Conservation (phyloP, 2,329 filamentous ascomycete genomes). For the Ascochyta pisi region DNA sequence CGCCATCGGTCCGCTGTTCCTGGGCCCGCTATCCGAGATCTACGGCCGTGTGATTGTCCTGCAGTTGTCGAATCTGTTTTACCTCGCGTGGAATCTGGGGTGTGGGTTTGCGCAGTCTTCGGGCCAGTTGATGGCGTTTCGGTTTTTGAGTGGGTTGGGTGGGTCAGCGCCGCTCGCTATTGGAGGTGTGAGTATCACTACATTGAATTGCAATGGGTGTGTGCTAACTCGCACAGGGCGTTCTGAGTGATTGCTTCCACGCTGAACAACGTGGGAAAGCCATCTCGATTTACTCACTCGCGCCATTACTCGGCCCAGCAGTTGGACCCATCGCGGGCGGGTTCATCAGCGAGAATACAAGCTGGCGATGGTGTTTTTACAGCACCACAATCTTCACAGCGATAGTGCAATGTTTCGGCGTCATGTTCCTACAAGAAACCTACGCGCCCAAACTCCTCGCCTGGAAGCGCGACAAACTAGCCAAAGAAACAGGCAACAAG, state of each 20-base stretch:
- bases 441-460: slow-evolving; percentile 69
- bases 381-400: slow-evolving; percentile 69
- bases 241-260: slow-evolving; percentile 62
- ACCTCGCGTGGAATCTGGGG: slow-evolving; percentile 48
- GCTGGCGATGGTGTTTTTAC: slow-evolving; percentile 79
- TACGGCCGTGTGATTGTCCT: slow-evolving; percentile 49
- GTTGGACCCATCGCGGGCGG: slow-evolving; percentile 71
- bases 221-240: slow-evolving; percentile 32
- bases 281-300: slow-evolving; percentile 68
- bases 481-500: slow-evolving; percentile 65
- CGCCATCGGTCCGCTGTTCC: slow-evolving; percentile 48
- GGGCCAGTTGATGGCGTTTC: slow-evolving; percentile 46
- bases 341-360: slow-evolving; percentile 67
- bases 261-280: slow-evolving; percentile 69
- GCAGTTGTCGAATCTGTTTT: slow-evolving; percentile 49
- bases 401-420: slow-evolving; percentile 65
- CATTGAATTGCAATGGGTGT: no score
- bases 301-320: slow-evolving; percentile 69
- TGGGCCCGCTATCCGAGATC: slow-evolving; percentile 49
- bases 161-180: slow-evolving; percentile 49
- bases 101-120: slow-evolving; percentile 49
- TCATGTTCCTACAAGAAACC: slow-evolving; percentile 70
- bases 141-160: slow-evolving; percentile 48
- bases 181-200: slow-evolving; percentile 37
- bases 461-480: slow-evolving; percentile 64